Percentiles rank a stretch among this genome's conserved stretches.
Conservation (phyloP, 805 yeast species). For the Wickerhamiella slavikovae region DNA sequence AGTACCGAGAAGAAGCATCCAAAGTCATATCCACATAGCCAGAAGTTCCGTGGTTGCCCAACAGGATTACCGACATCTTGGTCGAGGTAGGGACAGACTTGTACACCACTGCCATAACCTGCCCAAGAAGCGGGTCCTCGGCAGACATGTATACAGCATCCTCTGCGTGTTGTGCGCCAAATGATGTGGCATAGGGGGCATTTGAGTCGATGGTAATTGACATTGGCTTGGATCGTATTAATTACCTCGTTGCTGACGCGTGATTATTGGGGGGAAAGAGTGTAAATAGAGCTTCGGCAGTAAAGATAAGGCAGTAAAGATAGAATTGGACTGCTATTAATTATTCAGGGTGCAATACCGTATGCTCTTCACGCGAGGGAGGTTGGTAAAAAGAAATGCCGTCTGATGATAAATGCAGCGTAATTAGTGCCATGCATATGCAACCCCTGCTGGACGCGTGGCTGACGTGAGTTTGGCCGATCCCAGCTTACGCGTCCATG, state of each 20-base stretch:
- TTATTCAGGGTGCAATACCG: too few relatives aligned
- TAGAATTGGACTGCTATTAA: too few relatives aligned
- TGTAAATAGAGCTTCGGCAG: neutral
- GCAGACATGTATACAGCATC: conserved; percentile 21
- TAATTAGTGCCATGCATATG: too few relatives aligned
- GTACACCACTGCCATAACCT: conserved; percentile 18
- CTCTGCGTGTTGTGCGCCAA: conserved; percentile 9
- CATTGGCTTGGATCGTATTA: neutral
- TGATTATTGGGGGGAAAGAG: neutral
- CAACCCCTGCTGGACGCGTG: too few relatives aligned
- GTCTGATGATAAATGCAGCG: too few relatives aligned
- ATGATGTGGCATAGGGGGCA: conserved; percentile 16
- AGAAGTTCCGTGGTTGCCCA: conserved; percentile 37
- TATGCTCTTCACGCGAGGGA: too few relatives aligned
- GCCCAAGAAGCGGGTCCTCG: conserved; percentile 17
- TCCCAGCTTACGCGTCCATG: too few relatives aligned
- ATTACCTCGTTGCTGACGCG: neutral
- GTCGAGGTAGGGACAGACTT: conserved; percentile 8
- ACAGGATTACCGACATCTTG: conserved; percentile 15
- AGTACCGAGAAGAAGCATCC: conserved; percentile 41
- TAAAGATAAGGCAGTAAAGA: neutral
- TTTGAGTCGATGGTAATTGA: conserved; percentile 13
- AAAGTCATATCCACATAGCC: conserved; percentile 38
- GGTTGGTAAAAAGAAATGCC: too few relatives aligned
- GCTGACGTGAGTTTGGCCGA: too few relatives aligned